A percentile compares a stretch with the other conserved stretches of the same genome.
These are phyloP conservation scores for Solanum hybrid DNA, from an alignment of 305 asterid species.

Conservation along the genomic window DNA sequence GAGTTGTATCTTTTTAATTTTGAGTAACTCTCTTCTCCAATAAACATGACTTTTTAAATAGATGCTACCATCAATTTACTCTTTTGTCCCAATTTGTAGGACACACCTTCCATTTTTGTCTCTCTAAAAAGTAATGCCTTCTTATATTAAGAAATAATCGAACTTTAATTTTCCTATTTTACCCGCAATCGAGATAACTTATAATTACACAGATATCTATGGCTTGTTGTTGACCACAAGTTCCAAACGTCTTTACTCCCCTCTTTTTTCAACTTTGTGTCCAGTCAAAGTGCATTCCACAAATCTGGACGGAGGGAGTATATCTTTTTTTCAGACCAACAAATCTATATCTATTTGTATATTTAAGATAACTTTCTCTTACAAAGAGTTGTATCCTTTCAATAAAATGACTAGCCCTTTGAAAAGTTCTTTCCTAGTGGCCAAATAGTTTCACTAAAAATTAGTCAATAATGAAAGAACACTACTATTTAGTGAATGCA, in stretches of 20 bases:
- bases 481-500: background rate
- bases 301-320: background rate
- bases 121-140: background rate
- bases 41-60: background rate
- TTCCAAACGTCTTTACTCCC: background rate
- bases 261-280: background rate
- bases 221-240: background rate
- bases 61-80: background rate
- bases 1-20: background rate
- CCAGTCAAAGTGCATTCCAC: background rate
- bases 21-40: background rate
- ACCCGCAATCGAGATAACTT: background rate
- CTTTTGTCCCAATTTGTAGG: background rate
- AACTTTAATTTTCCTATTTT: background rate
- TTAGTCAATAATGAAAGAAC: background rate
- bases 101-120: background rate
- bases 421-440: background rate
- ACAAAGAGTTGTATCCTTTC: background rate
- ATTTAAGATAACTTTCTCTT: background rate
- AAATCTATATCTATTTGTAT: background rate
- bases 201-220: background rate
- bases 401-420: background rate
- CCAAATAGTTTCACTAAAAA: background rate
- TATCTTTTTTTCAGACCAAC: background rate
- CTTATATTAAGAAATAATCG: background rate